Evolutionary conservation across 2,329 filamentous ascomycete species (phyloP).

Genomic region (Pseudogymnoascus verrucosus): DNA sequence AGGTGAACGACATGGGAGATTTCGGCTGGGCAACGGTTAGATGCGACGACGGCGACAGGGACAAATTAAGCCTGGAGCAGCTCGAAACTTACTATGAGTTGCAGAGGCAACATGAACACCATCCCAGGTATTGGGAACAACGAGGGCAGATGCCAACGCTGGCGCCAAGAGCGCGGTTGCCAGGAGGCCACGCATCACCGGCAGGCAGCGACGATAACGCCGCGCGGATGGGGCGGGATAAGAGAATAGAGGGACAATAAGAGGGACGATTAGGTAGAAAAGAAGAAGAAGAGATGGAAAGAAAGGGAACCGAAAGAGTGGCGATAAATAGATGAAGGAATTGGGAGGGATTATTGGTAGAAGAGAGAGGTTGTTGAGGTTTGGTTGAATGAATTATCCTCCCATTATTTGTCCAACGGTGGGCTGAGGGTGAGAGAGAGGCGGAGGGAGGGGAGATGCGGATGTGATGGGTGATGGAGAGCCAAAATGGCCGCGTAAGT

Average conservation of each 20-base stretch:
- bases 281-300: neutral
- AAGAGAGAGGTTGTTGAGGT: neutral
- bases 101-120: neutral
- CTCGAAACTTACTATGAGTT: neutral
- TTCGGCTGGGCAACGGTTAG: neutral
- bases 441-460: neutral
- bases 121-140: constrained; percentile 3
- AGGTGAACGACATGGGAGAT: neutral
- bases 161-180: constrained; percentile 3
- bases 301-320: neutral
- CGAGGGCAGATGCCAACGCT: constrained; percentile 6
- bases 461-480: neutral
- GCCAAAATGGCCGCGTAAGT: neutral
- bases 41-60: neutral
- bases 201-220: neutral
- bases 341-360: neutral
- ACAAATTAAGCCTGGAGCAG: neutral
- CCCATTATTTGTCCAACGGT: neutral
- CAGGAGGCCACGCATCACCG: neutral
- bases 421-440: neutral
- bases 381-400: neutral
- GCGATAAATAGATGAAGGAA: neutral
- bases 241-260: neutral
- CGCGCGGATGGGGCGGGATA: neutral
- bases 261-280: neutral